Evolutionary conservation across 2,329 filamentous ascomycete species (phyloP).

Genomic region (Fusarium fracticaudum): DNA sequence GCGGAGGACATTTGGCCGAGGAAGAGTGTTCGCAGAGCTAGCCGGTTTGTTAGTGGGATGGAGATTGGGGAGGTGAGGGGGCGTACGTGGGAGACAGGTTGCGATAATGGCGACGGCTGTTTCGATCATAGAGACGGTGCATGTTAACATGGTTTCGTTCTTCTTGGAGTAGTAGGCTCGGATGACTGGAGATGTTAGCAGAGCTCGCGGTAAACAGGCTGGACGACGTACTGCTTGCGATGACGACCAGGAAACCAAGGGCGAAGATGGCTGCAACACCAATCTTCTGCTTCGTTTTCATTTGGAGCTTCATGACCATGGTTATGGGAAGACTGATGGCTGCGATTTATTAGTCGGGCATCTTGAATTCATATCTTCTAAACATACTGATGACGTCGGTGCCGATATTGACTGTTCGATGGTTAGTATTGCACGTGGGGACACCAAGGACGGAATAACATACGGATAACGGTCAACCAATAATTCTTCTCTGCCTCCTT

Average conservation of each 20-base stretch:
- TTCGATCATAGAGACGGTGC: slow-evolving; percentile 52
- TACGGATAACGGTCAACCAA: slow-evolving; percentile 38
- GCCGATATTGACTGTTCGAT: slow-evolving; percentile 27
- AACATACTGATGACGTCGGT: slow-evolving; percentile 37
- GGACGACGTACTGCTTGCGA: slow-evolving; percentile 41
- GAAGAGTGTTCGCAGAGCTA: slow-evolving; percentile 34
- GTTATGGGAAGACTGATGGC: slow-evolving; percentile 48
- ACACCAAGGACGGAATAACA: not conserved
- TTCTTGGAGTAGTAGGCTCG: slow-evolving; percentile 48
- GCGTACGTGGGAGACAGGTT: slow-evolving; percentile 49
- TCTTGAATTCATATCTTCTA: rapidly evolving
- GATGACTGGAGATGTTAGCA: slow-evolving; percentile 38
- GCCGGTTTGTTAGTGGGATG: not conserved
- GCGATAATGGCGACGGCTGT: slow-evolving; percentile 53
- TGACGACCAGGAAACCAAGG: slow-evolving; percentile 45
- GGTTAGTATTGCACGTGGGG: not conserved
- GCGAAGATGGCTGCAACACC: slow-evolving; percentile 46
- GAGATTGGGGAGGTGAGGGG: rapidly evolving
- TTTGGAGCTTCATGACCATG: slow-evolving; percentile 49
- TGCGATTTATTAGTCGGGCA: slow-evolving; percentile 8
- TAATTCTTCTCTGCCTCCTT: slow-evolving; percentile 31
- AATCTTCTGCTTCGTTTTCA: slow-evolving; percentile 47
- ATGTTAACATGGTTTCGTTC: slow-evolving; percentile 50
- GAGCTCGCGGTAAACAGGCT: rapidly evolving
- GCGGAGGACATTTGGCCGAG: slow-evolving; percentile 33